phyloP scores from a whole-genome alignment of 192 early-diverging fungal species.

The Podila clonocystis region DNA sequence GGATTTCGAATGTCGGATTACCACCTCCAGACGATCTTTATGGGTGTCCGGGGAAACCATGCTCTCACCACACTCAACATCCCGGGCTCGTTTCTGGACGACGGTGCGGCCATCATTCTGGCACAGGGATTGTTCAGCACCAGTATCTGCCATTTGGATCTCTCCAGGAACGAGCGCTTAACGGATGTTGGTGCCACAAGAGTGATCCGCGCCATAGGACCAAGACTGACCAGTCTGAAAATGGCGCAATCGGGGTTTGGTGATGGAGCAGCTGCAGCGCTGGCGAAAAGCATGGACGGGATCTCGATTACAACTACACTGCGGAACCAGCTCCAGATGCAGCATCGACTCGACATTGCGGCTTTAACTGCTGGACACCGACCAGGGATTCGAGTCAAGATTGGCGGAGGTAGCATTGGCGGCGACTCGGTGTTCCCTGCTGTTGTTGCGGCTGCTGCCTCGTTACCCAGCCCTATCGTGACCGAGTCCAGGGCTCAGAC shows the following conservation, averaged over 20 bases:
- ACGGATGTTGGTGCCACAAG: slow-evolving; percentile 31
- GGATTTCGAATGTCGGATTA: slow-evolving; percentile 14
- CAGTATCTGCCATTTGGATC: slow-evolving; percentile 34
- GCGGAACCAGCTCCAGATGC: slow-evolving; percentile 24
- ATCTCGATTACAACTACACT: slow-evolving; percentile 34
- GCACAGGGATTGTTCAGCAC: slow-evolving; percentile 43
- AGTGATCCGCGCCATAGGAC: slow-evolving; percentile 36
- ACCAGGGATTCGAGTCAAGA: slow-evolving; percentile 17
- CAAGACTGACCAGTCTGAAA: slow-evolving; percentile 32
- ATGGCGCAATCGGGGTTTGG: slow-evolving; percentile 52
- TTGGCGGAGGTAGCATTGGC: background rate
- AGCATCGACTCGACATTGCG: slow-evolving; percentile 37
- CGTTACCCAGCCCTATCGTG: background rate
- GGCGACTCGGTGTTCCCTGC: background rate
- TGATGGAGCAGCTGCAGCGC: slow-evolving; percentile 28
- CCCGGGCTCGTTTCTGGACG: slow-evolving; percentile 27
- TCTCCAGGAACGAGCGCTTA: slow-evolving; percentile 35
- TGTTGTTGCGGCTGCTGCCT: background rate
- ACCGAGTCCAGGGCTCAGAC: slow-evolving; percentile 17
- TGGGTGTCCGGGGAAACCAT: slow-evolving; percentile 4
- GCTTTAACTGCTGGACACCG: slow-evolving; percentile 36
- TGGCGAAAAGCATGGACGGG: slow-evolving; percentile 49
- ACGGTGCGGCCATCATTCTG: slow-evolving; percentile 34
- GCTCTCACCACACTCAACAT: slow-evolving; percentile 20
- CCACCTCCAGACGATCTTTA: slow-evolving; percentile 31